Evolutionary conservation across 306 rosid genomes (phyloP), one percentile per base, ranked within the genome.

Genomic region (Quercus agrifolia): DNA sequence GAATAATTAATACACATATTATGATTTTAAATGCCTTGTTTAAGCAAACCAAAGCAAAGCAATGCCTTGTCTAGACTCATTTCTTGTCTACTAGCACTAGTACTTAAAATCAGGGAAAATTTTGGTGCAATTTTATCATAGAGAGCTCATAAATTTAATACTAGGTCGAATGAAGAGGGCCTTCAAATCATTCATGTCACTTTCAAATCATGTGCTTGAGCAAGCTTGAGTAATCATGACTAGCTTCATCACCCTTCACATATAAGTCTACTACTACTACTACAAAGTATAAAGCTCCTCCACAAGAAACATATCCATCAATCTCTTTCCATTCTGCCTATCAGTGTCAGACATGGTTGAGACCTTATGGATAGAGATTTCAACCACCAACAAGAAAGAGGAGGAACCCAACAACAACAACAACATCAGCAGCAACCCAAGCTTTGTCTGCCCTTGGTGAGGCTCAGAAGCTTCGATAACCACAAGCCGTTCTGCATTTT

Each of bases 361-460:
- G 79, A 56, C 66, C 88, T 58, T 89, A 89, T 91, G 97, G 97
- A 91, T 78, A 70, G 73, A 81, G 84, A 88, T 78, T 69, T 75
- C 83, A 75, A 83, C 81, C 85, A 88, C 84, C 92, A 80, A 74
- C 79, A 79, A 76, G 85, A 76, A 66, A 82, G 83, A 82, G 82
- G 85, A 57, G 83, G 73, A 77, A 72, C 83, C 77, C 92, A 84
- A 62, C 87, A 83, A 21, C 89, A 84, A 61, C 84, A 87, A 71
- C 97, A 83, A 21, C 89, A 84, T 56, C 85, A 87, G 71, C 97
- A 74, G 1, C 85, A 80, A 33, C 80, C 80, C 62, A 85, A 87
- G 81, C 90, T 74, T 70, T 85, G 83, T 83, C 81, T 81, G 31
- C 88, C 92, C 9, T 74, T 89, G 68, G 79, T 86, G 74, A 84